These are phyloP conservation scores for Cryptococcus amylolentus DNA, from an alignment of 1,284 basidiomycete species.

Conservation along the genomic window DNA sequence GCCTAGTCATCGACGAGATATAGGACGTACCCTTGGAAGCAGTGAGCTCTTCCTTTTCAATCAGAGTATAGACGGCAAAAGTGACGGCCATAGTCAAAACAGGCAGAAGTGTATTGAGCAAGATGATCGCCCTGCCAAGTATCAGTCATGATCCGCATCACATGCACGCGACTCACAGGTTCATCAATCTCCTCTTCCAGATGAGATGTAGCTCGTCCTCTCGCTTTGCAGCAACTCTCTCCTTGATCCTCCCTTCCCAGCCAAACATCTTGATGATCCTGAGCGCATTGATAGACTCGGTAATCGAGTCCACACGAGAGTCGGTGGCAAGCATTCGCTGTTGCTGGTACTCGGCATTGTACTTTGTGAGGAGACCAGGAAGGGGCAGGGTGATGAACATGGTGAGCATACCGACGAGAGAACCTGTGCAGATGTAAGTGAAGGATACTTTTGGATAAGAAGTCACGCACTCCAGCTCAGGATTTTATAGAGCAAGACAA, in stretches of 20 bases:
- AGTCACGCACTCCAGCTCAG: slow-evolving; percentile 43
- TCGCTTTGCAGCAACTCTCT: slow-evolving; percentile 55
- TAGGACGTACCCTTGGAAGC: slow-evolving; percentile 40
- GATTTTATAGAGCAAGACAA: slow-evolving; percentile 41
- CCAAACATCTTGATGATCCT: slow-evolving; percentile 68
- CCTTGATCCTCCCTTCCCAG: slow-evolving; percentile 60
- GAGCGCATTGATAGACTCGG: slow-evolving; percentile 48
- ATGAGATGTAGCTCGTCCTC: slow-evolving; percentile 58
- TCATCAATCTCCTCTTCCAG: slow-evolving; percentile 40
- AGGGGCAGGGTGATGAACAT: slow-evolving; percentile 58
- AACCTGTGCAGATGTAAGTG: slow-evolving; percentile 3
- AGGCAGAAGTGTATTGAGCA: slow-evolving; percentile 60
- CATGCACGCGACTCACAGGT: slow-evolving; percentile 20
- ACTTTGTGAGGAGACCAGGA: slow-evolving; percentile 51
- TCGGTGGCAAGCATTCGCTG: slow-evolving; percentile 52
- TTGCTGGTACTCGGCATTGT: slow-evolving; percentile 35
- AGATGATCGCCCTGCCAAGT: not conserved
- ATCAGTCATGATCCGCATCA: not conserved
- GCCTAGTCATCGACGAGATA: not conserved
- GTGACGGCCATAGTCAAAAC: slow-evolving; percentile 64
- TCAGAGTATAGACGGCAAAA: slow-evolving; percentile 59
- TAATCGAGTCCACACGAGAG: slow-evolving; percentile 55
- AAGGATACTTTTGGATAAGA: too few species aligned
- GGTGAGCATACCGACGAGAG: slow-evolving; percentile 57
- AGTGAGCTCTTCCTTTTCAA: slow-evolving; percentile 52